Percentiles rank a stretch among this genome's conserved stretches.
Conservation (phyloP, 257 asterid genomes). For the Nyctanthes arbortristis region DNA sequence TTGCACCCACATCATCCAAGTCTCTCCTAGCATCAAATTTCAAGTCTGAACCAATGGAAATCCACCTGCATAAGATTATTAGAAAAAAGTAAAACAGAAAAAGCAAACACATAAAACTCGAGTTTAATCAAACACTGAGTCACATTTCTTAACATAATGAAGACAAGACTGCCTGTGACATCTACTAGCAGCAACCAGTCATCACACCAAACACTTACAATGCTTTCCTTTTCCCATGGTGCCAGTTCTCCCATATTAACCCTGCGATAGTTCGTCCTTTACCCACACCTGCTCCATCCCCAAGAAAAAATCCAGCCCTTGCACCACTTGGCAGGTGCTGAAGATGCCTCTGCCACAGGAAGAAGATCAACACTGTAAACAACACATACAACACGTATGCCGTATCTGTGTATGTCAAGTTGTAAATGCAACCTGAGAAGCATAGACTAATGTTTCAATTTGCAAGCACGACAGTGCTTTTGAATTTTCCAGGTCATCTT, state of each 20-base stretch:
- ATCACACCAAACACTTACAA: conserved; percentile 54
- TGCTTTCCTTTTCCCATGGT: conserved; percentile 79
- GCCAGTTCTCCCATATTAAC: conserved; percentile 98
- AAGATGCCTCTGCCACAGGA: conserved; percentile 73
- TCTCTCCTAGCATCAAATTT: conserved; percentile 93
- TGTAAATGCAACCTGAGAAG: conserved; percentile 75
- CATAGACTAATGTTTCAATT: conserved; percentile 95
- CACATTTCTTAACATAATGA: conserved; percentile 15
- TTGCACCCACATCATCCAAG: conserved; percentile 91
- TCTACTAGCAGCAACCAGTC: not conserved
- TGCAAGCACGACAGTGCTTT: conserved; percentile 89
- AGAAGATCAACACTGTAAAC: conserved; percentile 21
- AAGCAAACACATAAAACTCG: conserved; percentile 2
- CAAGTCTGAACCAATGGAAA: conserved; percentile 98
- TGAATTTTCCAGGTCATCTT: conserved; percentile 78
- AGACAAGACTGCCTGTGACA: conserved; percentile 1
- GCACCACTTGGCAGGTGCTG: conserved; percentile 85
- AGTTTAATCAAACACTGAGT: not conserved
- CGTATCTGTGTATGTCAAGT: conserved; percentile 6
- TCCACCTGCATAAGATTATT: conserved; percentile 71
- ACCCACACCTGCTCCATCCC: conserved; percentile 99
- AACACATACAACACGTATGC: not conserved
- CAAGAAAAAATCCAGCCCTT: conserved; percentile 97
- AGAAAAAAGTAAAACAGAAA: conserved; percentile 6
- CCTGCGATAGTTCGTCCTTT: conserved; percentile 99